Conservation (phyloP, 805 yeast genomes). For the Starmera caribaea region DNA sequence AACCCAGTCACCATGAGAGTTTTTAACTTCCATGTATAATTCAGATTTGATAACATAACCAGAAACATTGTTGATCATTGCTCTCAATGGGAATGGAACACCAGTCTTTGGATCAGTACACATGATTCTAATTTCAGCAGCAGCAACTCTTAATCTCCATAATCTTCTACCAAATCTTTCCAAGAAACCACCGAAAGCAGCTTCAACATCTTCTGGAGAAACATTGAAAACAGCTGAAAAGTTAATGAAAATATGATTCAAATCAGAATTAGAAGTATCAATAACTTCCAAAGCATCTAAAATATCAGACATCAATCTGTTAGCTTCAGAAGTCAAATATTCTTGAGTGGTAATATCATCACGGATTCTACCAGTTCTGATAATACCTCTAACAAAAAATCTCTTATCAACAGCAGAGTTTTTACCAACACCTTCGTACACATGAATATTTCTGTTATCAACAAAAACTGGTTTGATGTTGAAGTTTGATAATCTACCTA, state of each 20-base stretch:
- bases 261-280: constrained; percentile 89
- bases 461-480: constrained; percentile 91
- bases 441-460: constrained; percentile 95
- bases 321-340: constrained; percentile 92
- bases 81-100: constrained; percentile 90
- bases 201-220: constrained; percentile 91
- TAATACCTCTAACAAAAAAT: constrained; percentile 94
- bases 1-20: constrained; percentile 90
- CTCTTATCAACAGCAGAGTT: constrained; percentile 90
- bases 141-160: constrained; percentile 93
- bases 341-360: constrained; percentile 91
- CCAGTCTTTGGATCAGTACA: constrained; percentile 86
- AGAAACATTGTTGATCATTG: constrained; percentile 90
- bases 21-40: constrained; percentile 88
- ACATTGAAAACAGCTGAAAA: constrained; percentile 94
- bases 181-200: constrained; percentile 94
- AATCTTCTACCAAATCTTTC: constrained; percentile 95
- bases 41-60: constrained; percentile 97
- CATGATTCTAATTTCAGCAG: constrained; percentile 95
- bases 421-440: constrained; percentile 93
- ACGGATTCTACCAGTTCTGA: constrained; percentile 89
- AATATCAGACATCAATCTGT: constrained; percentile 91
- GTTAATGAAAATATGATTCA: constrained; percentile 95
- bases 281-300: constrained; percentile 90
- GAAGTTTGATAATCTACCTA: constrained; percentile 90